Conservation (phyloP, 2,329 filamentous ascomycete species). For the Pseudogymnoascus sp. region DNA sequence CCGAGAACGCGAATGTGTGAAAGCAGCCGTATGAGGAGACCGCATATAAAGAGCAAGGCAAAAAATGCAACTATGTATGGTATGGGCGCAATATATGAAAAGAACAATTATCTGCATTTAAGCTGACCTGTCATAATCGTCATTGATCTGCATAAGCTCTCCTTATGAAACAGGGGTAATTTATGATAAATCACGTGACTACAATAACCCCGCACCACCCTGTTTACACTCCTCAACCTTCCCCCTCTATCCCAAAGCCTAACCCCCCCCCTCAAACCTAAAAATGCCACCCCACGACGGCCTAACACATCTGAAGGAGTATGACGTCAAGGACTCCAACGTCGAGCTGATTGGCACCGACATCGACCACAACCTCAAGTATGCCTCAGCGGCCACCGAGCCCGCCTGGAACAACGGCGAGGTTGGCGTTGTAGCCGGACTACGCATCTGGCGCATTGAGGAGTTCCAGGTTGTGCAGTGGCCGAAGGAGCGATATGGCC, state of each 20-base stretch:
- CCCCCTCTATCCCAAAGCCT: not conserved
- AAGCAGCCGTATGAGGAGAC: not conserved
- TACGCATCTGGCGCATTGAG: slow-evolving; percentile 62
- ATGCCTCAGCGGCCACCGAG: slow-evolving; percentile 58
- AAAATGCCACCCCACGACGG: slow-evolving; percentile 57
- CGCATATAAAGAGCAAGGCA: not conserved
- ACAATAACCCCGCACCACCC: not conserved
- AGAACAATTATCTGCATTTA: not conserved
- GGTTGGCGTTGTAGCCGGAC: slow-evolving; percentile 47
- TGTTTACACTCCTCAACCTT: not conserved
- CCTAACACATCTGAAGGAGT: slow-evolving; percentile 56
- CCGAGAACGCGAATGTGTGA: not conserved
- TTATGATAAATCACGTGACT: not conserved
- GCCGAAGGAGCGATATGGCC: slow-evolving; percentile 50
- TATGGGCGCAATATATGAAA: not conserved
- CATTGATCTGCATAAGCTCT: not conserved
- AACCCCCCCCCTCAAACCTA: slow-evolving; percentile 10
- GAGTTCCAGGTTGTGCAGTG: slow-evolving; percentile 58
- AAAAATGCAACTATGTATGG: not conserved
- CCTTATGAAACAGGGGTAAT: not conserved
- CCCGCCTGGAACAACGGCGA: slow-evolving; percentile 57
- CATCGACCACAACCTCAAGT: slow-evolving; percentile 62
- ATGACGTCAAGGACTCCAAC: slow-evolving; percentile 63
- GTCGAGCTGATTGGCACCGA: slow-evolving; percentile 58
- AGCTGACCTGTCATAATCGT: not conserved